phyloP scores from a whole-genome alignment of 768 basidiomycete genomes.

The Russula ochroleuca region DNA sequence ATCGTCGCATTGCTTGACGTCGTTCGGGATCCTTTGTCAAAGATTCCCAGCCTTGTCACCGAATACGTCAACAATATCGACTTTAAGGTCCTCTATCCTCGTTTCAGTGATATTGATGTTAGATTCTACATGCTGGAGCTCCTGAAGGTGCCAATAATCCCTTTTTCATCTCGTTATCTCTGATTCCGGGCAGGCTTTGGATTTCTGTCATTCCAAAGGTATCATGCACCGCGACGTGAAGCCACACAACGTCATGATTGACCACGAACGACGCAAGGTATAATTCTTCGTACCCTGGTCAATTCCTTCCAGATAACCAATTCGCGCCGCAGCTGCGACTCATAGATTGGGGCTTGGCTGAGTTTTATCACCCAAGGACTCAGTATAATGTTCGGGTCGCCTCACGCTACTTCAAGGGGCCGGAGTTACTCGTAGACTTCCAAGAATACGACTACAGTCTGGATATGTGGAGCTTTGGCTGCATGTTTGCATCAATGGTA shows the following conservation, averaged over 20 bases:
- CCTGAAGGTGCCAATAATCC: constrained; percentile 62
- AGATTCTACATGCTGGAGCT: constrained; percentile 96
- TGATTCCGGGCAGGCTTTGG: constrained; percentile 61
- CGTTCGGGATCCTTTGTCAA: constrained; percentile 91
- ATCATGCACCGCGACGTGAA: constrained; percentile 99
- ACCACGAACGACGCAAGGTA: constrained; percentile 94
- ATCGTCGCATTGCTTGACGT: constrained; percentile 91
- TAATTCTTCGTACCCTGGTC: constrained; percentile 26
- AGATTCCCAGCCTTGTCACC: constrained; percentile 94
- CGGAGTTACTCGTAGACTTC: constrained; percentile 94
- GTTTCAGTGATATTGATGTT: constrained; percentile 93
- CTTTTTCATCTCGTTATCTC: constrained; percentile 1
- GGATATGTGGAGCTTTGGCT: constrained; percentile 99
- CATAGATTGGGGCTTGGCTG: constrained; percentile 98
- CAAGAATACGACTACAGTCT: constrained; percentile 97
- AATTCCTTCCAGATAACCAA: not conserved
- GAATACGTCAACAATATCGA: constrained; percentile 99
- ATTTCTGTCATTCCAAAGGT: constrained; percentile 97
- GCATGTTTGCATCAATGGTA: constrained; percentile 99
- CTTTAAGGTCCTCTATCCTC: constrained; percentile 94
- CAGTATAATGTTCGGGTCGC: constrained; percentile 99
- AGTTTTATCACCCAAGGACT: constrained; percentile 96
- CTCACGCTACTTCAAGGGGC: constrained; percentile 96
- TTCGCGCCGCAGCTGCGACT: constrained; percentile 65
- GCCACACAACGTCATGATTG: constrained; percentile 99